Base-by-base conservation (phyloP, 768 basidiomycete species). In the Pulveroboletus frians region DNA sequence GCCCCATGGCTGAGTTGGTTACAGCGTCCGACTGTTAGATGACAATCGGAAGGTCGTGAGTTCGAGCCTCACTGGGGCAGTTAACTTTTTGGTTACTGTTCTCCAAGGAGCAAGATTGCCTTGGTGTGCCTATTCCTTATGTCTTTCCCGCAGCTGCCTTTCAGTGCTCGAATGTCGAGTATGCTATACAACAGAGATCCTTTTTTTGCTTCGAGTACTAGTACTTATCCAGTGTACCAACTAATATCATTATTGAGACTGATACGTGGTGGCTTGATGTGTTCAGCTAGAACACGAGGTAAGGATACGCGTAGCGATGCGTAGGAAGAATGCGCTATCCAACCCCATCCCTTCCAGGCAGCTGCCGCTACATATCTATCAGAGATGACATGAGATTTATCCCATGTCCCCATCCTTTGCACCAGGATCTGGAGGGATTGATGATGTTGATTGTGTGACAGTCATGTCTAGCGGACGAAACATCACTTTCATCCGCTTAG, bases 321-420 rank as follows among this genome's bases (percentile, higher is more conserved):
- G 56, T 46, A 46, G n/a, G 30, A 35, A 39, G 17, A 26, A 49
- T 47, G 18, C 30, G 17, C 26, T 36, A 30, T 53, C n/a, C 17
- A 18, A 3, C 41, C 17, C 34, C 46, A 34, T 43, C 65, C 72
- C 85, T 54, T 83, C 83, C 41, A 30, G 27, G 39, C 13, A 39
- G 35, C 39, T 30, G 21, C 39, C 5, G 37, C 14, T 8, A 35
- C 18, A 21, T 44, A 47, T 14, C 34, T 17, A 48, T 48, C 34
- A 18, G 26, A 44, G 36, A 42, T 23, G 21, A n/a, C 11, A 29
- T 13, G 9, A 31, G 23, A 17, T 47, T 67, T 74, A 88, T 53
- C 86, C 86, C 37, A 78, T 85, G 63, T 88, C 86, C 46, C 82
- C 85, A 57, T 88, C 84, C 69, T 88, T 88, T 50, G 76, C 73